phyloP scores from a whole-genome alignment of 441 rosid genomes.

The Melastoma candidum region DNA sequence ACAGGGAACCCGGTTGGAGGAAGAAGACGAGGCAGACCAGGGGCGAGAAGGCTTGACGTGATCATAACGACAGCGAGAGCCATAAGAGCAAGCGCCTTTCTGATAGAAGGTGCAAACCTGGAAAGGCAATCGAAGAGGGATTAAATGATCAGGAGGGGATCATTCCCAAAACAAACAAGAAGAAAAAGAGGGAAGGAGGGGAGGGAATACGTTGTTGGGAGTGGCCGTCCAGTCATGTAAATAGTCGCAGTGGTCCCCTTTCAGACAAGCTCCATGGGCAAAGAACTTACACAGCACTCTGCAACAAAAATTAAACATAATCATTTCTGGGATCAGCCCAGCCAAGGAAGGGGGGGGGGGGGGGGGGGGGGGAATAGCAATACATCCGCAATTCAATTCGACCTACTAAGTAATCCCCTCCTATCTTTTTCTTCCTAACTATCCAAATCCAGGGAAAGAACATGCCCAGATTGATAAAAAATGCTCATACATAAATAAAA shows the following conservation, averaged over 20 bases:
- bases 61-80: constrained; percentile 81
- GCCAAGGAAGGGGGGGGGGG: too few relatives aligned
- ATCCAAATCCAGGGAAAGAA: too few relatives aligned
- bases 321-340: too few relatives aligned
- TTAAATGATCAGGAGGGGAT: neutral
- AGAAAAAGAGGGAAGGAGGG: neutral
- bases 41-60: constrained; percentile 56
- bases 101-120: constrained; percentile 88
- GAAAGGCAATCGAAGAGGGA: too few relatives aligned
- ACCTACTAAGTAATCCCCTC: too few relatives aligned
- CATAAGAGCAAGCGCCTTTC: constrained; percentile 77
- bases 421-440: too few relatives aligned
- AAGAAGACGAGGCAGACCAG: constrained; percentile 13
- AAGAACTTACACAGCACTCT: constrained; percentile 89
- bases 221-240: constrained; percentile 92
- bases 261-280: constrained; percentile 90
- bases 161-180: too few relatives aligned
- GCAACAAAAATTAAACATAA: constrained; percentile 1
- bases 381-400: too few relatives aligned
- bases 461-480: too few relatives aligned
- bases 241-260: constrained; percentile 91
- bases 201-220: constrained; percentile 46
- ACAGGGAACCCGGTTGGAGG: too few relatives aligned
- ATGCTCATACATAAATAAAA: too few relatives aligned
- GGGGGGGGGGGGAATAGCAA: too few relatives aligned